Evolutionary conservation across 306 rosid genomes (phyloP), one percentile per base, ranked within the genome.

Genomic region (Prunus persica): DNA sequence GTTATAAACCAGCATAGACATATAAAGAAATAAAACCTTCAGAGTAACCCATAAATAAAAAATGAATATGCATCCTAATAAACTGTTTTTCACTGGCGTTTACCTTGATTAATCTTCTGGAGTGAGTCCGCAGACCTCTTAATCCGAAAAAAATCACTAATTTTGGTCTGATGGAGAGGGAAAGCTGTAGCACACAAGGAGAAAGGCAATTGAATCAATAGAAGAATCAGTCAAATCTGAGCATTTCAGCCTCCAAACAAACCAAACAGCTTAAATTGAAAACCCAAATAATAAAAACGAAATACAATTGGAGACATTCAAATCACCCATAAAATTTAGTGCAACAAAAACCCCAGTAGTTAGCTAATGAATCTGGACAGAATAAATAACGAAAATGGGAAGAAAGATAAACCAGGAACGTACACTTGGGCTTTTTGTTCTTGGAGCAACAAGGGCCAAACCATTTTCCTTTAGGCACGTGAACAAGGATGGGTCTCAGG

Each of bases 111-210:
- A 12, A 51, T 61, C 18, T 78, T 25, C 11, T 68, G 51, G 8
- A 49, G 11, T 16, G 58, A 63, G 32, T 83, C 89, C 3, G 67
- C 55, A 5, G 84, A 77, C 38, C 93, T 81, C 32, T 82, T 89
- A 49, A 93, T 93, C 67, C 91, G 86, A 25, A 93, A 93, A 70
- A 93, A 93, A 73, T 93, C 96, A 19, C 91, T 80, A 67, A 93
- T 93, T 83, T 93, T 93, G 70, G 98, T 93, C 83, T 93, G 98
- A 11, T 85, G 80, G 10, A 93, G 90, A 67, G 98, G 98, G 66
- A 91, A 93, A 43, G 90, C 98, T 91, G 89, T 82, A 82, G 85
- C 83, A 85, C 34, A 67, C 30, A 8, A 24, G 12, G 66, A 0
- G 4, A 25, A 45, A 41, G 6, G 24, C 30, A 19, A 18, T 0